Evolutionary conservation across 306 rosid genomes (phyloP), one percentile per base, ranked within the genome.

Genomic region (Acacia crassicarpa): DNA sequence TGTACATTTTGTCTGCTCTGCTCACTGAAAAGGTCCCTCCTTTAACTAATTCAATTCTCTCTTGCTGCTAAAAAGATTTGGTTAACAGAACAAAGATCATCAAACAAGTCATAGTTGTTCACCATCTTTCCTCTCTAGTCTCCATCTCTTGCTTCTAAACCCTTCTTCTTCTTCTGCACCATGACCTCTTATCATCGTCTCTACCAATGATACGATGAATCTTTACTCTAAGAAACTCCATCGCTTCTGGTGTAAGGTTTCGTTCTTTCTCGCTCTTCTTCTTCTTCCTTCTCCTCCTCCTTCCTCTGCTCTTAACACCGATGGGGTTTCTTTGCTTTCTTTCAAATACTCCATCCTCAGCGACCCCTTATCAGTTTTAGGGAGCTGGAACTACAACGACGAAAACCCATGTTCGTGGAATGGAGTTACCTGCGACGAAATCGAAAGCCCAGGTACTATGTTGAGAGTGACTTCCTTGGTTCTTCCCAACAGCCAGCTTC

Each of bases 321-420:
- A 95, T 76, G 99, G 92, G 58, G 76, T 84, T 59, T 80, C 86
- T 75, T 76, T 95, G 79, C 94, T 93, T 51, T 86, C 92, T 13
- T 94, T 95, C 88, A 95, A 92, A 81, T 89, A 90, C 82, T 84
- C 91, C 67, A 90, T 95, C 67, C 94, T 91, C 48, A 85, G 89
- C 46, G 99, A 95, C 85, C 99, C 99, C 0, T 65, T 90, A 38
- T 88, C 91, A 6, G 92, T 87, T 20, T 53, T 95, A 38, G 86
- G 86, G 2, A 84, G 27, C 85, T 95, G 98, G 99, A 87, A 91
- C 89, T 89, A 87, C 71, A 27, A 82, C 38, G 97, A 93, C 67
- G 84, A 6, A 32, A 89, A 95, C 3, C 97, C 98, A 15, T 95
- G 99, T 83, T 91, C 96, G 10, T 95, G 99, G 99, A 76, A 8